These are phyloP conservation scores for Galeopsis tetrahit DNA, from an alignment of 257 asterid species.

Conservation along the genomic window DNA sequence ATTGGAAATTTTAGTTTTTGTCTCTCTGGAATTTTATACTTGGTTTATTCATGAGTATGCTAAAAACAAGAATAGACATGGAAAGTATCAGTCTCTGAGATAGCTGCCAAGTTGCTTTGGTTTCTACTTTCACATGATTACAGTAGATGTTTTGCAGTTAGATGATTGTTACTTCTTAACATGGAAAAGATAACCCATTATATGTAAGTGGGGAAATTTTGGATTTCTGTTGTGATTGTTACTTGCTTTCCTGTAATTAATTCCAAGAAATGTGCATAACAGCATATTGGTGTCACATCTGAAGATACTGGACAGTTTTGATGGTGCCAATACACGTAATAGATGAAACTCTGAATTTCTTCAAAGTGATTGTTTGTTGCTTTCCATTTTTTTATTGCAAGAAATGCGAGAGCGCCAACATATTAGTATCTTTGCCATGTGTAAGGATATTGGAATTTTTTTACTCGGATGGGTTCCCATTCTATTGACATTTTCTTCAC, in stretches of 20 bases:
- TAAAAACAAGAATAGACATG: slow-evolving; percentile 7
- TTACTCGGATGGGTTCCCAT: neutral
- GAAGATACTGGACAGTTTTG: slow-evolving; percentile 14
- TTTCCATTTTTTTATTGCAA: neutral
- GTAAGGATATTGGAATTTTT: slow-evolving; percentile 12
- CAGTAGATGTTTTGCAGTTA: slow-evolving; percentile 8
- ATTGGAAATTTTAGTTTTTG: neutral
- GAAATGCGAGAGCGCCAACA: slow-evolving; percentile 9
- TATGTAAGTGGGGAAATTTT: neutral
- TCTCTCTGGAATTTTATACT: slow-evolving; percentile 1
- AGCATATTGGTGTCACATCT: neutral
- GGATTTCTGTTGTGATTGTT: neutral
- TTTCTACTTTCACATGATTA: neutral
- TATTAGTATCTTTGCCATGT: slow-evolving; percentile 5
- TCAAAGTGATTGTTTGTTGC: slow-evolving; percentile 17
- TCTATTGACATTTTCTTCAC: neutral
- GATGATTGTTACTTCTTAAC: neutral
- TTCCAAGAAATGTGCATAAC: slow-evolving; percentile 18
- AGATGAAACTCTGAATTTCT: neutral
- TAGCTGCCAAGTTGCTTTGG: neutral
- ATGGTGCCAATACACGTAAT: too few species aligned
- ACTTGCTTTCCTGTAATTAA: neutral
- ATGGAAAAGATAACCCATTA: slow-evolving; percentile 13
- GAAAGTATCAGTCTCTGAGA: neutral
- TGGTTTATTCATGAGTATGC: slow-evolving; percentile 15